phyloP scores from a whole-genome alignment of 768 basidiomycete species.

The Naganishia kalamii region DNA sequence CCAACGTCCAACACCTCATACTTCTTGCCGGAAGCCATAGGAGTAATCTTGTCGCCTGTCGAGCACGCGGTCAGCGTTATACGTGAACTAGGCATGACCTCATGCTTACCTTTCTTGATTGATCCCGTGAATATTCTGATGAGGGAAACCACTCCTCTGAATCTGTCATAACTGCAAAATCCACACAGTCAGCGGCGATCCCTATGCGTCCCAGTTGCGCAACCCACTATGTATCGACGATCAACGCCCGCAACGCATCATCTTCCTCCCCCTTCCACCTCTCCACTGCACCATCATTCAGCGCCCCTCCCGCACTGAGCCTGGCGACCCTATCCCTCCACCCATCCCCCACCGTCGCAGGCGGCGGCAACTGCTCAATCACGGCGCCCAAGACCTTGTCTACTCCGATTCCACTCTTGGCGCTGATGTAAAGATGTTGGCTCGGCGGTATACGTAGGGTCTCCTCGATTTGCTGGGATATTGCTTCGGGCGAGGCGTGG shows the following conservation, averaged over 20 bases:
- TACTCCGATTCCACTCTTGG: slow-evolving; percentile 85
- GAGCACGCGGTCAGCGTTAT: background rate
- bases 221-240: slow-evolving; percentile 85
- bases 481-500: slow-evolving; percentile 72
- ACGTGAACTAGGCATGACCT: background rate
- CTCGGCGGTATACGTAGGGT: slow-evolving; percentile 72
- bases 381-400: slow-evolving; percentile 71
- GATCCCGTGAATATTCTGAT: slow-evolving; percentile 74
- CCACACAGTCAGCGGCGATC: background rate
- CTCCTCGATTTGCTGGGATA: slow-evolving; percentile 71
- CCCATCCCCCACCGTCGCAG: slow-evolving; percentile 50
- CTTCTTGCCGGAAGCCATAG: slow-evolving; percentile 73
- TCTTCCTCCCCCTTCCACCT: slow-evolving; percentile 27
- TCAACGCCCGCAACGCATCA: slow-evolving; percentile 61
- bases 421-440: slow-evolving; percentile 74
- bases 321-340: slow-evolving; percentile 55
- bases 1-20: slow-evolving; percentile 87
- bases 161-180: slow-evolving; percentile 72
- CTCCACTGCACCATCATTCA: slow-evolving; percentile 56
- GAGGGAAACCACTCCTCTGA: slow-evolving; percentile 89
- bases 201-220: background rate
- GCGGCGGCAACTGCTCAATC: slow-evolving; percentile 76
- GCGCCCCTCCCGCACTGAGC: slow-evolving; percentile 70
- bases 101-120: slow-evolving; percentile 65
- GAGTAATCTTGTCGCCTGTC: slow-evolving; percentile 81